Percentiles rank a stretch among this genome's conserved stretches.
Evolutionary conservation across 164 flowering plant species (phyloP).

Genomic region (Berberis thunbergii): DNA sequence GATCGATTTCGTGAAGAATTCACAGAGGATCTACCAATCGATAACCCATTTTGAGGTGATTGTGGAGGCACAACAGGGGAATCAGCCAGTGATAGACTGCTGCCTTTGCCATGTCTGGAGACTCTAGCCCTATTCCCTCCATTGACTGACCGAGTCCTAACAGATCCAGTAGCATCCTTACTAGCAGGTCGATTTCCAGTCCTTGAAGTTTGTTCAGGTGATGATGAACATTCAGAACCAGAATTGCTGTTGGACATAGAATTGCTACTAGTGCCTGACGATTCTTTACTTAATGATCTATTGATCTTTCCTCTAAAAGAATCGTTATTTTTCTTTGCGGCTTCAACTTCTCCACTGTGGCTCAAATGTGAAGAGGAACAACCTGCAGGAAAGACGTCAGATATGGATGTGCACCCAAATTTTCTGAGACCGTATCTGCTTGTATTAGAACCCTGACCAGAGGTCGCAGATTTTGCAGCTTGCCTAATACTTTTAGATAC

Average conservation of each 20-base stretch:
- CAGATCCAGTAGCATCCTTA: slow-evolving; percentile 29
- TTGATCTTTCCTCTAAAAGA: no score
- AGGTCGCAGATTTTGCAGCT: slow-evolving; percentile 14
- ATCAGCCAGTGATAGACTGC: slow-evolving; percentile 16
- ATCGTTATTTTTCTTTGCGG: slow-evolving; percentile 18
- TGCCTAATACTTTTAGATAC: slow-evolving; percentile 22
- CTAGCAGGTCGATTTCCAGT: slow-evolving; percentile 24
- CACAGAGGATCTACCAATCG: slow-evolving; percentile 11
- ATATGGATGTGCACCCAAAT: slow-evolving; percentile 36
- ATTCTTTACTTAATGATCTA: no score
- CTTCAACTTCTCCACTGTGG: slow-evolving; percentile 22
- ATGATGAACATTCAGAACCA: slow-evolving; percentile 21
- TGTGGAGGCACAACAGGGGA: slow-evolving; percentile 13
- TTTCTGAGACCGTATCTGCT: slow-evolving; percentile 27
- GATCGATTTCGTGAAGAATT: slow-evolving; percentile 20
- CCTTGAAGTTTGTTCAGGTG: slow-evolving; percentile 26
- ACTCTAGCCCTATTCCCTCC: slow-evolving; percentile 23
- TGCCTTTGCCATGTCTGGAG: slow-evolving; percentile 29
- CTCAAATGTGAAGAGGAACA: slow-evolving; percentile 37
- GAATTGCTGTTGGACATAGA: no score
- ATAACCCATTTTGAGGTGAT: slow-evolving; percentile 19
- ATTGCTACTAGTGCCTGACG: no score
- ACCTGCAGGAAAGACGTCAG: slow-evolving; percentile 44
- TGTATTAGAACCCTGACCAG: slow-evolving; percentile 4
- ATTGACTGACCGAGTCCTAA: slow-evolving; percentile 35